Evolutionary conservation across 169 alveolate species (phyloP).

Genomic region (Babesia caballi): DNA sequence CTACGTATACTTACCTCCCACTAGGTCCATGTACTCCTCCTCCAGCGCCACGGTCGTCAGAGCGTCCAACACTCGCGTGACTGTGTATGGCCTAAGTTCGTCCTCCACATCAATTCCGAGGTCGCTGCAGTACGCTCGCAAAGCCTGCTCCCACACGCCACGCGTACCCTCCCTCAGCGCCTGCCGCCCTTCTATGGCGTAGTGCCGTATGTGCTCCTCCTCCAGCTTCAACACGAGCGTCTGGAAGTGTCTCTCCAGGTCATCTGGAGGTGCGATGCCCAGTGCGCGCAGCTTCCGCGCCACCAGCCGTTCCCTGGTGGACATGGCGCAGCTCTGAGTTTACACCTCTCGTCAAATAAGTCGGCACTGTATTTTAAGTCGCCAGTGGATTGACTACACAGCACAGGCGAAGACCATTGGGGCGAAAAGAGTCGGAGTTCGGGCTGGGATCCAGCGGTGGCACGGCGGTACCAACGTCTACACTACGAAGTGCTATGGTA

Average conservation of each 20-base stretch:
- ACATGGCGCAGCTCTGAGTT: too few species aligned
- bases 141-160: background rate
- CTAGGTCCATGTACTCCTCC: conserved; percentile 18
- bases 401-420: too few species aligned
- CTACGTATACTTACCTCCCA: conserved; percentile 18
- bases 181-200: conserved; percentile 6
- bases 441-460: too few species aligned
- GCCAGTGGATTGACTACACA: too few species aligned
- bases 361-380: too few species aligned
- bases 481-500: too few species aligned
- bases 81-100: background rate
- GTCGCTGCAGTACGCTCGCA: conserved; percentile 32
- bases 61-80: background rate
- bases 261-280: conserved; percentile 15
- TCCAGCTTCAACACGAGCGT: conserved; percentile 38
- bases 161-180: background rate
- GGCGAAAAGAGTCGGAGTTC: too few species aligned
- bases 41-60: conserved; percentile 6
- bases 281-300: conserved; percentile 7
- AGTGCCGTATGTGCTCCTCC: conserved; percentile 31
- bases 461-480: too few species aligned
- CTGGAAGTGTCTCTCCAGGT: background rate
- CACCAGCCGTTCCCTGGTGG: background rate
- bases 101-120: conserved; percentile 2
- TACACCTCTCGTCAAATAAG: too few species aligned